Evolutionary conservation across 108 stramenopile genomes (phyloP).

Genomic region (Pinguiococcus pyrenoidosus): DNA sequence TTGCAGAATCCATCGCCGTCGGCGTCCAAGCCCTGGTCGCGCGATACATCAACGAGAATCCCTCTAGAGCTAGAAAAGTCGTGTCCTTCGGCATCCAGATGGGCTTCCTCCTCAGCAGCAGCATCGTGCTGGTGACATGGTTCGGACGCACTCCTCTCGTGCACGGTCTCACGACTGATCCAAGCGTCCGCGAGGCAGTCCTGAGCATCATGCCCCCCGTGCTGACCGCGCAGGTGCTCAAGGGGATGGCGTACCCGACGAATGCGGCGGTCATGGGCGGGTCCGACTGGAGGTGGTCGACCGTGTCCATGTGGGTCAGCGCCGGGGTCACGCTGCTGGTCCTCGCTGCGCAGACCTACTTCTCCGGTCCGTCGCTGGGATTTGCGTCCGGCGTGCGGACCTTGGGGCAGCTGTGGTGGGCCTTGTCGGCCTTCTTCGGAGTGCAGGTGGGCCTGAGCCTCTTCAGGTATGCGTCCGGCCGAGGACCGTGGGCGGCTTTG

Average conservation of each 20-base stretch:
- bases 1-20: constrained; percentile 67
- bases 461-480: too few relatives aligned
- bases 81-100: background rate
- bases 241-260: constrained; percentile 80
- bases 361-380: too few relatives aligned
- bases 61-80: constrained; percentile 3
- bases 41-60: constrained; percentile 54
- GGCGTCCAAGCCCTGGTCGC: constrained; percentile 67
- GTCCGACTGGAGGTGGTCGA: constrained; percentile 72
- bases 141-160: too few relatives aligned
- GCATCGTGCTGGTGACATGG: constrained; percentile 50
- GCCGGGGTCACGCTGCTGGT: too few relatives aligned
- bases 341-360: too few relatives aligned
- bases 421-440: too few relatives aligned
- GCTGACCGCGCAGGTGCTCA: constrained; percentile 50
- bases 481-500: too few relatives aligned
- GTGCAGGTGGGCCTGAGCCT: too few relatives aligned
- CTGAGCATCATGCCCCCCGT: constrained; percentile 42
- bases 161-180: constrained; percentile 65
- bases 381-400: too few relatives aligned
- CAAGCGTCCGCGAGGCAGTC: constrained; percentile 52
- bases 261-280: constrained; percentile 86
- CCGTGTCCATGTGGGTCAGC: constrained; percentile 71
- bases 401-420: too few relatives aligned
- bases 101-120: constrained; percentile 32